Evolutionary conservation across 768 basidiomycete species (phyloP).

Genomic region (Hericium coralloides): DNA sequence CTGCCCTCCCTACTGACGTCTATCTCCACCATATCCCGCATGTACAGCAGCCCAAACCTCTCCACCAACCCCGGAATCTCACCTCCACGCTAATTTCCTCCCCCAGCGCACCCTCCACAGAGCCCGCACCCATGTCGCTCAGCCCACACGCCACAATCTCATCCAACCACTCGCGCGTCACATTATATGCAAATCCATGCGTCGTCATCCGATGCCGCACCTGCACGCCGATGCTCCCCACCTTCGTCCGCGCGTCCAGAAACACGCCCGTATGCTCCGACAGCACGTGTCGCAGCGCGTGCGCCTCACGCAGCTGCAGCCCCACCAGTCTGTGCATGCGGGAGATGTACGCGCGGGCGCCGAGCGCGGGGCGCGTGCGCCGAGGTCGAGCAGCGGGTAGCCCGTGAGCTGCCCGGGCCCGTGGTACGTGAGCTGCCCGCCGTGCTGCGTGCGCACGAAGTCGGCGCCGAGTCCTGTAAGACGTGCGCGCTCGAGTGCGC

Average conservation of each 20-base stretch:
- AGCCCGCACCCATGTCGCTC: conserved; percentile 70
- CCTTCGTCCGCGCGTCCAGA: conserved; percentile 67
- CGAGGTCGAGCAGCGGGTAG: conserved; percentile 87
- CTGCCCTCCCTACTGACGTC: conserved; percentile 16
- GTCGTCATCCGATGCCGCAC: conserved; percentile 89
- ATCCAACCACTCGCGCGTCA: conserved; percentile 88
- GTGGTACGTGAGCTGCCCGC: conserved; percentile 94
- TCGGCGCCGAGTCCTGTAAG: conserved; percentile 80
- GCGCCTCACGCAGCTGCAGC: conserved; percentile 46
- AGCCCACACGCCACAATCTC: conserved; percentile 88
- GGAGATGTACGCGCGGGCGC: conserved; percentile 79
- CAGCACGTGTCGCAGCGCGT: conserved; percentile 46
- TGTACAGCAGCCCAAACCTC: conserved; percentile 21
- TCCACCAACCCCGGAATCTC: conserved; percentile 41
- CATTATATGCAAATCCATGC: conserved; percentile 92
- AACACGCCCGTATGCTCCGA: conserved; percentile 91
- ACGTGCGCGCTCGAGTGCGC: conserved; percentile 50
- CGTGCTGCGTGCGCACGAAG: conserved; percentile 72
- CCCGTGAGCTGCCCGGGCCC: conserved; percentile 97
- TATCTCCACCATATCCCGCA: conserved; percentile 21
- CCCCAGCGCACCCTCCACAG: conserved; percentile 41
- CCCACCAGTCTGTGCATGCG: conserved; percentile 68
- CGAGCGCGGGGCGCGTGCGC: conserved; percentile 62
- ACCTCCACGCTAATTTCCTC: conserved; percentile 30
- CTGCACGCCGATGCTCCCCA: conserved; percentile 95